These are phyloP conservation scores for Scytalidium lignicola DNA, from an alignment of 2,329 filamentous ascomycete species.

Conservation along the genomic window DNA sequence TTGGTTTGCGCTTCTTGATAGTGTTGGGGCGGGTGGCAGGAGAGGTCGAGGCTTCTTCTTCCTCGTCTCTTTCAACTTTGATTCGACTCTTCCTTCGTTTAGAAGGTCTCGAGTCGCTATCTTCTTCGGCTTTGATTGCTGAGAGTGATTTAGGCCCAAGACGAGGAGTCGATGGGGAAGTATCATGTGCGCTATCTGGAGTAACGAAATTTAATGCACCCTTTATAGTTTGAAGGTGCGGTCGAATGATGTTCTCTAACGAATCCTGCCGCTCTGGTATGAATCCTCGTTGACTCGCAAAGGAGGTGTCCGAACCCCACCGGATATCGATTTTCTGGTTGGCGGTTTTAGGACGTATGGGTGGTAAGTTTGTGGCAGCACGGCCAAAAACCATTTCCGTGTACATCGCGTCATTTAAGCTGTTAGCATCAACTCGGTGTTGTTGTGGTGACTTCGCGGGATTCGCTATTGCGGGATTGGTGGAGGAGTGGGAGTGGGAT, in stretches of 20 bases:
- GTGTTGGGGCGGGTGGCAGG: constrained; percentile 29
- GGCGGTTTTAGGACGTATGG: constrained; percentile 14
- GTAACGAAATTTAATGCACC: constrained; percentile 44
- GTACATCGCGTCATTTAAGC: constrained; percentile 14
- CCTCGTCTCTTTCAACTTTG: constrained; percentile 41
- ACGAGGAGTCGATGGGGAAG: constrained; percentile 53
- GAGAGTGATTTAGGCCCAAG: constrained; percentile 9
- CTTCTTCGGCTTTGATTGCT: constrained; percentile 30
- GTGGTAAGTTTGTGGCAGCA: background rate
- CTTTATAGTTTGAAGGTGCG: constrained; percentile 49
- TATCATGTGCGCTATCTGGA: constrained; percentile 48
- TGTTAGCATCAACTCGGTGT: background rate
- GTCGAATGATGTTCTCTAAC: constrained; percentile 49
- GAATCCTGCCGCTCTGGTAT: constrained; percentile 53
- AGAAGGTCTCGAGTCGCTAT: constrained; percentile 36
- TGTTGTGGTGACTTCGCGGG: too few species aligned
- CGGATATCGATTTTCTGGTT: constrained; percentile 40
- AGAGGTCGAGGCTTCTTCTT: constrained; percentile 23
- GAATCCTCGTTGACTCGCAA: constrained; percentile 54
- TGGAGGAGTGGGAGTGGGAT: background rate
- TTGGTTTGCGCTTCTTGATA: constrained; percentile 28
- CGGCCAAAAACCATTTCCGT: constrained; percentile 23
- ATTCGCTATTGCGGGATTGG: too few species aligned
- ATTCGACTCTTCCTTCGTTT: constrained; percentile 53
- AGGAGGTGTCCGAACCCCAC: constrained; percentile 66